Evolutionary conservation across 257 asterid species (phyloP).

Genomic region (Solanum paucissectum): DNA sequence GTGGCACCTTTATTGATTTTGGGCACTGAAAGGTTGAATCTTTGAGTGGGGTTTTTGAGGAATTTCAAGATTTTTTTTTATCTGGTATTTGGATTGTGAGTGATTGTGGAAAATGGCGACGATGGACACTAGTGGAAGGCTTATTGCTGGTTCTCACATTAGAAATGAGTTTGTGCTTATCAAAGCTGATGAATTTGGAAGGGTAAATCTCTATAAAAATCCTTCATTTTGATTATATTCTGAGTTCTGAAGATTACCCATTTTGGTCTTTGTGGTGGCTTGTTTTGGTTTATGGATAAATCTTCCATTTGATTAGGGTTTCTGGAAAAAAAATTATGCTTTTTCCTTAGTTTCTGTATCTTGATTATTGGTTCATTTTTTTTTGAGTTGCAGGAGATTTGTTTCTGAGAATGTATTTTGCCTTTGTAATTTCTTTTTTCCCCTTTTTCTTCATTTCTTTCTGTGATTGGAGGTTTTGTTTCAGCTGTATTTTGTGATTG

Average conservation of each 20-base stretch:
- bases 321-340: not conserved
- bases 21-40: constrained; percentile 22
- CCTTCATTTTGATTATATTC: constrained; percentile 7
- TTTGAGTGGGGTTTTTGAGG: constrained; percentile 28
- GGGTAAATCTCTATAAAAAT: constrained; percentile 25
- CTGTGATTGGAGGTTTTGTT: not conserved
- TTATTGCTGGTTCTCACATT: constrained; percentile 79
- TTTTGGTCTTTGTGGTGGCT: not conserved
- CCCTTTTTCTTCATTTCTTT: not conserved
- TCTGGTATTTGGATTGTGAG: not conserved
- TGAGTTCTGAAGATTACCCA: not conserved
- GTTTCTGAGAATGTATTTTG: not conserved
- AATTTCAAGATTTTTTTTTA: constrained; percentile 9
- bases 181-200: constrained; percentile 81
- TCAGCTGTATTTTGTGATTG: not conserved
- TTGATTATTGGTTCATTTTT: not conserved
- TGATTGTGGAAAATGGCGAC: constrained; percentile 19
- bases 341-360: not conserved
- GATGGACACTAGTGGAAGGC: constrained; percentile 80
- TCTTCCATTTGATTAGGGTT: not conserved
- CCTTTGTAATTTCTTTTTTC: not conserved
- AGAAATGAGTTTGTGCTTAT: constrained; percentile 70
- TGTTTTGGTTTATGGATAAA: not conserved
- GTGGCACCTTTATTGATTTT: constrained; percentile 12
- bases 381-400: not conserved